Evolutionary conservation across 2,329 filamentous ascomycete genomes (phyloP), one percentile per base, ranked within the genome.

Genomic region (Colletotrichum sp.): DNA sequence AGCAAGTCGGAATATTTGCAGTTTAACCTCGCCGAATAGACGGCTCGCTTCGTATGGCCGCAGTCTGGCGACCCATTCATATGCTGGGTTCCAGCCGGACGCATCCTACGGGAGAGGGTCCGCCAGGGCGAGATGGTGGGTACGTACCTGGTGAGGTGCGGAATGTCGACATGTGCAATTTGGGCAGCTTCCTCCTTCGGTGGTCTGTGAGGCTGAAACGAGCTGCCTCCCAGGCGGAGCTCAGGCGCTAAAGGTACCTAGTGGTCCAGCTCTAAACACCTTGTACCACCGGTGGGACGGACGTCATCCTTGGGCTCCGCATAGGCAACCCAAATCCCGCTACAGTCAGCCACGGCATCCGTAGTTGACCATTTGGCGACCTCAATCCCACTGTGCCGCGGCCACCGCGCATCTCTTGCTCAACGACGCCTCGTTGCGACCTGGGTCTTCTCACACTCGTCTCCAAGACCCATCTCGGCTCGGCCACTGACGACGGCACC

Each of bases 151-250:
- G 24, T 16, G 15, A 30, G 21, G 55, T 58, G 55, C 55, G 13
- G 26, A 58, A 58, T 26, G 26, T 58, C 55, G 55, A 58, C 55
- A 58, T 30, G 15, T 21, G 43, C 43, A 52, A 52, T 32, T 43
- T 26, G 21, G 61, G 21, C 61, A 64, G 32, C 61, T 64, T 64
- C 30, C 24, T 43, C 21, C 34, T 38, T 38, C 67, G 57, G 63
- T 75, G 73, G 73, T 68, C 73, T 43, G 73, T 75, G 73, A 68
- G 73, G 63, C 69, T 75, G 69, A 75, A 72, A 67, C 74, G 43
- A 48, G 55, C 65, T 69, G 65, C 55, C 57, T 48, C 48, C 57
- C 57, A 64, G 63, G 64, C 63, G 24, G 64, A 68, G 64, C 65
- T 68, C 28, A 73, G 64, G 70, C 64, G 64, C 73, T 60, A 69